A percentile compares a stretch with the other conserved stretches of the same genome.
Conservation (phyloP, 2,329 filamentous ascomycete genomes). For the Colletotrichum shisoi region DNA sequence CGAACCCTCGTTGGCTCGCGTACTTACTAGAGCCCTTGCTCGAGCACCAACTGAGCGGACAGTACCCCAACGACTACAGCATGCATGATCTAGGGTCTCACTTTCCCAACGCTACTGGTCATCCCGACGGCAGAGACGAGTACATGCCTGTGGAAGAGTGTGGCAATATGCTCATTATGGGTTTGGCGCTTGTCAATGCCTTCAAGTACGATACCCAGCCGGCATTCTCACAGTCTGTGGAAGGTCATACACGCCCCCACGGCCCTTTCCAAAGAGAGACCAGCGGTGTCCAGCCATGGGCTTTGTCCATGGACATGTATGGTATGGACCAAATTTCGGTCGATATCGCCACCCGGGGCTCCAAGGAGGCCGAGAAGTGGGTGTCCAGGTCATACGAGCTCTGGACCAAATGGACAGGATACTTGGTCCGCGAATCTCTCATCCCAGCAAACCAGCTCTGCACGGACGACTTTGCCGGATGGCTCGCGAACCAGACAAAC, state of each 20-base stretch:
- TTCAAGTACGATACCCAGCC: conserved; percentile 68
- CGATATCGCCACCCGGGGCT: conserved; percentile 55
- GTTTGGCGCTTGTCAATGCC: conserved; percentile 77
- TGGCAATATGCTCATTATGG: conserved; percentile 81
- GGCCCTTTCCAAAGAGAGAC: conserved; percentile 3
- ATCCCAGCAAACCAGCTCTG: conserved; percentile 76
- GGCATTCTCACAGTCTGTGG: conserved; percentile 66
- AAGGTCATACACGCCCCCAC: conserved; percentile 43
- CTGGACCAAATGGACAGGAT: conserved; percentile 80
- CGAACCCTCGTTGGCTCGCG: conserved; percentile 80
- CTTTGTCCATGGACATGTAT: conserved; percentile 42
- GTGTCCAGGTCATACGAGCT: conserved; percentile 66
- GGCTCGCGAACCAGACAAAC: conserved; percentile 77
- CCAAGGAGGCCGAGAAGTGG: conserved; percentile 53
- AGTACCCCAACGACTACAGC: conserved; percentile 83
- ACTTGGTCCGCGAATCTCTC: conserved; percentile 73
- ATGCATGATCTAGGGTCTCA: conserved; percentile 79
- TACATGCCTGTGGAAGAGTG: conserved; percentile 81
- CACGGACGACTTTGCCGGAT: conserved; percentile 81
- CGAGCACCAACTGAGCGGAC: conserved; percentile 81
- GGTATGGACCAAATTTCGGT: conserved; percentile 70
- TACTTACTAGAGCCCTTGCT: conserved; percentile 82
- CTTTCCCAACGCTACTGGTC: conserved; percentile 80
- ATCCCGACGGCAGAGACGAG: conserved; percentile 72
- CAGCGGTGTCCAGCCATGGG: conserved; percentile 50